Conservation (phyloP, 495 filamentous ascomycete genomes). For the Talaromyces adpressus region DNA sequence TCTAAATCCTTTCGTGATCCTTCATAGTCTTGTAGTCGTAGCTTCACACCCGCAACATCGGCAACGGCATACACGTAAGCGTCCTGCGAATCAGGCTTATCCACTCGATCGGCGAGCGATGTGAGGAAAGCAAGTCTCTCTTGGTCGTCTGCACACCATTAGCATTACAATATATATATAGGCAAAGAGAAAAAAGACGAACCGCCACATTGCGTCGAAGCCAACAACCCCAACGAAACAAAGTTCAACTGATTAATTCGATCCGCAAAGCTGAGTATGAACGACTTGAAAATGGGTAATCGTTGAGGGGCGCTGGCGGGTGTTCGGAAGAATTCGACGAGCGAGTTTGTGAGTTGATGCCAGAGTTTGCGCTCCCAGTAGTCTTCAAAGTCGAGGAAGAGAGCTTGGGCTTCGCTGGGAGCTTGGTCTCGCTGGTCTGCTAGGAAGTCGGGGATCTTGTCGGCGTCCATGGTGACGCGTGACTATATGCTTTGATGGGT, state of each 20-base stretch:
- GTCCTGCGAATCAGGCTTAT: conserved; percentile 90
- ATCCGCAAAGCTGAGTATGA: conserved; percentile 91
- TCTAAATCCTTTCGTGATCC: conserved; percentile 81
- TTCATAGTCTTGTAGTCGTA: conserved; percentile 66
- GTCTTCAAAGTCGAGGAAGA: conserved; percentile 91
- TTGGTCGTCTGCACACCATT: conserved; percentile 57
- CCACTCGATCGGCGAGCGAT: conserved; percentile 76
- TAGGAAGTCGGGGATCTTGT: conserved; percentile 88
- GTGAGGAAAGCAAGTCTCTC: conserved; percentile 85
- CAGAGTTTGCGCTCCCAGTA: conserved; percentile 98
- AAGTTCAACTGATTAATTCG: conserved; percentile 99
- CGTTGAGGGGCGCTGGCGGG: conserved; percentile 75
- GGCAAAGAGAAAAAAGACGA: conserved; percentile 13
- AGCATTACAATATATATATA: background rate
- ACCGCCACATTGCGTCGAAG: conserved; percentile 85
- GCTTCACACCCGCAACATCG: conserved; percentile 82
- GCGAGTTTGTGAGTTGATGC: conserved; percentile 91
- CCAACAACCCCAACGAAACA: conserved; percentile 78
- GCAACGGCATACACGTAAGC: conserved; percentile 91
- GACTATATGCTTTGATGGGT: background rate
- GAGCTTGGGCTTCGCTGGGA: conserved; percentile 77
- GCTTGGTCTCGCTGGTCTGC: conserved; percentile 75
- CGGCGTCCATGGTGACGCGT: conserved; percentile 59
- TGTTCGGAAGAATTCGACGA: conserved; percentile 84
- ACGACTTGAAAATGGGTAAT: conserved; percentile 83